These are phyloP conservation scores for Dactylellina leptospora DNA, from an alignment of 2,329 filamentous ascomycete species.

Conservation along the genomic window DNA sequence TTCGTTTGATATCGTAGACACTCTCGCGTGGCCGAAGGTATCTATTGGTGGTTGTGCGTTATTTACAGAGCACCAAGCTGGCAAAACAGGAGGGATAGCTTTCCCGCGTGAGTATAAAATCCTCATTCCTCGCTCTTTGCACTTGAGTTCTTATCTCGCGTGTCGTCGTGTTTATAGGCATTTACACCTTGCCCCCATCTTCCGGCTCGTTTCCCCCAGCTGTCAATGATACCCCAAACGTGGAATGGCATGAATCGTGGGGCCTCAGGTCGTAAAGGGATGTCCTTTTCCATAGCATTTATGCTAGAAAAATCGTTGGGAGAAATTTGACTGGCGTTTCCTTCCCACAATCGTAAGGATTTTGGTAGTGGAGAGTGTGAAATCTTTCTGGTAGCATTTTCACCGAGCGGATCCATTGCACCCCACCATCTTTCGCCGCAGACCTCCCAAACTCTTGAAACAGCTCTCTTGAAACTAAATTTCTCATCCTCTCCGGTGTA, in stretches of 20 bases:
- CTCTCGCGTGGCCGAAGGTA: conserved; percentile 23
- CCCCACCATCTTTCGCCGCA: conserved; percentile 75
- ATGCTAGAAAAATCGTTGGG: not conserved
- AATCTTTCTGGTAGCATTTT: conserved; percentile 1
- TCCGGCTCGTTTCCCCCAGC: conserved; percentile 47
- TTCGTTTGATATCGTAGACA: conserved; percentile 32
- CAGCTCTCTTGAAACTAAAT: conserved; percentile 81
- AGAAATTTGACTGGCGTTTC: not conserved
- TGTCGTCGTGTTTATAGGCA: conserved; percentile 49
- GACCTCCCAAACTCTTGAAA: conserved; percentile 82
- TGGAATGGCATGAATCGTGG: conserved; percentile 37
- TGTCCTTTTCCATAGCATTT: not conserved
- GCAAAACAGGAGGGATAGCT: not conserved
- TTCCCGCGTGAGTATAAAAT: conserved; percentile 22
- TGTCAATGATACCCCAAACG: conserved; percentile 46
- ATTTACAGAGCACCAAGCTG: conserved; percentile 3
- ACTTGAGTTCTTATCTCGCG: conserved; percentile 45
- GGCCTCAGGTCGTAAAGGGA: conserved; percentile 25
- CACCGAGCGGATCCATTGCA: not conserved
- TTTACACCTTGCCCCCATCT: conserved; percentile 52
- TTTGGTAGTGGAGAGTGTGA: conserved; percentile 37
- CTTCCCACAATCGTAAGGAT: conserved; percentile 40
- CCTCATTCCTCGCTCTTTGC: conserved; percentile 39
- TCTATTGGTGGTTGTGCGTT: not conserved
- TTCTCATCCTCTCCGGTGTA: conserved; percentile 83